Evolutionary conservation across 129 eudicot species (phyloP), one percentile per base, ranked within the genome.

Genomic region (Tanacetum coccineum): DNA sequence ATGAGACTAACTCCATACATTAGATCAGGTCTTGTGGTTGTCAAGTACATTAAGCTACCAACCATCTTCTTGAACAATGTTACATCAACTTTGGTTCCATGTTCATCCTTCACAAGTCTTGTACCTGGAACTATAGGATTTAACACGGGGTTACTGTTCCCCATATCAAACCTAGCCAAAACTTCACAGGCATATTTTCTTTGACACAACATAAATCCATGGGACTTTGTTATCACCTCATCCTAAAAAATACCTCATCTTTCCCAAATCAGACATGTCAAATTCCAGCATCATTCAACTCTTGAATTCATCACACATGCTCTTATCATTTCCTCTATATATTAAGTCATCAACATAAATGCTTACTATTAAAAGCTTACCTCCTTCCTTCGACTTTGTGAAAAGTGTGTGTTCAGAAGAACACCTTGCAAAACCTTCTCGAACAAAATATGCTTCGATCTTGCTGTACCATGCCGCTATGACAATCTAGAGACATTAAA

Each of bases 1-100:
- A 68, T 54, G 11, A 53, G 52, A 36, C 73, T 68, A 26, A 54
- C 62, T 9, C 12, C 63, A 36, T 18, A 55, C 65, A 36, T 56
- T 3, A 69, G 2, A n/a, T 52, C 53, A 4, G 64, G 74, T 14
- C 74, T 30, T 28, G 64, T 69, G 2, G 50, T 32, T 0, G 52
- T 69, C n/a, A 36, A n/a, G 13, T 61, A 61, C 66, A 61, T 61
- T 5, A 66, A 17, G 26, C 71, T 66, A 11, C 59, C 60, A 4
- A 66, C 71, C 71, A 48, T 7, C 7, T 26, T n/a, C 14, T 66
- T 49, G 46, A 13, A 66, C 22, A 66, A 13, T 10, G 71, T 66
- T 13, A 42, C 59, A 66, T 66, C 13, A 0, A 49, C 69, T 48
- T 44, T 66, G 22, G 59, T 13, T 25, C 13, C 70, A 8, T 47